Percentiles rank a stretch among this genome's conserved stretches.
These are phyloP conservation scores for Fusarium sp. DNA, from an alignment of 2,329 filamentous ascomycete species.

Conservation along the genomic window DNA sequence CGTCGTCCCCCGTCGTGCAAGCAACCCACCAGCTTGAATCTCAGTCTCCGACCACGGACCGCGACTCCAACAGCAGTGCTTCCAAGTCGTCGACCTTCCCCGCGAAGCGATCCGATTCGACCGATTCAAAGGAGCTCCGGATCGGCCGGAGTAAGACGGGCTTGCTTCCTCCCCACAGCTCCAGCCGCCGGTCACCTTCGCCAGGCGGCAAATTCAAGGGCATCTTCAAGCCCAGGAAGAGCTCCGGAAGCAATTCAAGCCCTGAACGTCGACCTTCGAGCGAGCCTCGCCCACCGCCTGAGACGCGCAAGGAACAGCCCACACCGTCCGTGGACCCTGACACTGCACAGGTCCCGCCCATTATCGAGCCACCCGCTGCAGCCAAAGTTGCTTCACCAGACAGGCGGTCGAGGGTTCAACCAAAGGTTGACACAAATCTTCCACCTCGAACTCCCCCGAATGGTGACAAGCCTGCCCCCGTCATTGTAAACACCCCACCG, in stretches of 20 bases:
- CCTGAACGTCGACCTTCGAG: conserved; percentile 39
- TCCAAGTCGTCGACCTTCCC: conserved; percentile 48
- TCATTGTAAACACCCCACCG: conserved; percentile 78
- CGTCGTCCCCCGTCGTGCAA: conserved; percentile 78
- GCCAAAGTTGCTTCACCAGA: conserved; percentile 51
- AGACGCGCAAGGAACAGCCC: conserved; percentile 37
- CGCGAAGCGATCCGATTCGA: conserved; percentile 44
- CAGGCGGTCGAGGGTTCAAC: conserved; percentile 48
- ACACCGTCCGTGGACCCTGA: conserved; percentile 39
- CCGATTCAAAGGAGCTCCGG: conserved; percentile 46
- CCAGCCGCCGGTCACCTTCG: conserved; percentile 74
- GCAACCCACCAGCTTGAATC: conserved; percentile 62
- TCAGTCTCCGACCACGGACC: conserved; percentile 39
- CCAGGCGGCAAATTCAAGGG: conserved; percentile 78
- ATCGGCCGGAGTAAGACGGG: conserved; percentile 48
- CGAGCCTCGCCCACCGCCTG: conserved; percentile 41
- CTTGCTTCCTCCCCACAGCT: conserved; percentile 52
- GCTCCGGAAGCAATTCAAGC: conserved; percentile 40
- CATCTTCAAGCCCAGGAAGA: conserved; percentile 69
- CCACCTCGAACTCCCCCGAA: conserved; percentile 66
- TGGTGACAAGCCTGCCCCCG: conserved; percentile 62
- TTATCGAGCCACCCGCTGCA: conserved; percentile 51
- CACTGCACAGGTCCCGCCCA: conserved; percentile 36
- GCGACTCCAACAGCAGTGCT: conserved; percentile 45
- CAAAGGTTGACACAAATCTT: conserved; percentile 51